Evolutionary conservation across 2,329 filamentous ascomycete species (phyloP), one percentile per base, ranked within the genome.

Genomic region (Penicillium brasilianum): DNA sequence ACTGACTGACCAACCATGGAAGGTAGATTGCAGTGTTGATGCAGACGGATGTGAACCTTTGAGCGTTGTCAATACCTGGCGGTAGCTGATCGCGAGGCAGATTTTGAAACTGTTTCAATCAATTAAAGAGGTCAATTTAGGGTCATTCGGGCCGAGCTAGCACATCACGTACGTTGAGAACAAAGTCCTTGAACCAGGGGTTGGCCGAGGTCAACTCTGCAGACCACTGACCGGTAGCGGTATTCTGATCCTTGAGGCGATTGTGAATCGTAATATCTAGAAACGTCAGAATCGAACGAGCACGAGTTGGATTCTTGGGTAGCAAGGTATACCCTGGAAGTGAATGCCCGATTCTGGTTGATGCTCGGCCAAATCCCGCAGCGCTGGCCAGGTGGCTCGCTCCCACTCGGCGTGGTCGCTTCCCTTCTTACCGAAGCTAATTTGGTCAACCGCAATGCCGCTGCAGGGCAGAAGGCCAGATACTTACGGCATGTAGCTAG

Each of bases 331-430:
- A 58, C 87, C 83, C 77, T 93, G 90, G 63, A 92, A 89, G 72
- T 93, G 90, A 55, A 94, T 85, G 6, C 90, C 91, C 3, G 90
- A 88, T 68, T 93, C 90, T 0, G 90, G 90, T 1, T 88, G 82
- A 48, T 90, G 81, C 60, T 82, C 78, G 0, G 84, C 83, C 14
- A 90, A 76, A 13, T 83, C 78, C 65, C 81, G 81, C 28, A 90
- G 74, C 58, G 85, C 85, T 3, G 83, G 81, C 85, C 87, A 90
- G 4, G 87, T 89, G 34, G 82, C 79, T 55, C 14, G 46, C n/a
- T 59, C 77, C 75, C 51, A 77, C 61, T 55, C 75, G 72, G 61
- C 50, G 46, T 59, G 41, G 11, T 49, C 22, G 32, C 49, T 46
- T 9, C 28, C 56, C 49, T 58, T 58, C 14, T 51, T 52, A 32